Evolutionary conservation across 805 yeast genomes (phyloP), one percentile per base, ranked within the genome.

Genomic region (Kazachstania psychrophila): DNA sequence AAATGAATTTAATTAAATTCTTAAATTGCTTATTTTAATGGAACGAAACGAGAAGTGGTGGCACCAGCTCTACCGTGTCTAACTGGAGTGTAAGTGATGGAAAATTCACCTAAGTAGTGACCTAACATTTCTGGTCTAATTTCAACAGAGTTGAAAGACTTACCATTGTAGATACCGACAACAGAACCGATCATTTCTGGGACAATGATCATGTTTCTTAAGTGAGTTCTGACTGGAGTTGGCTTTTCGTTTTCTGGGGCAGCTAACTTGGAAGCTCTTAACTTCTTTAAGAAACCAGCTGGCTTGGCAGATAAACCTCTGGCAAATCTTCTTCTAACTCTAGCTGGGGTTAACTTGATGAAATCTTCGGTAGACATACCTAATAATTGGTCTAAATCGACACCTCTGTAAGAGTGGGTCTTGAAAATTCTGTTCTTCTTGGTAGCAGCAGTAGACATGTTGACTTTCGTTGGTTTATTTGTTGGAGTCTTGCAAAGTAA

Each of bases 161-260:
- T 92, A 76, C 99, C 99, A 80, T 92, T 92, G 95, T 92, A 92
- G 61, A 92, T 83, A 75, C 96, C 96, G 60, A 92, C 79, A 56
- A 89, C 94, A 48, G 96, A 86, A 68, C 98, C 98, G 62, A 92
- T 87, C 98, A 92, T 92, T 79, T 92, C 99, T 73, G 99, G 99
- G 56, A 92, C 92, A 64, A 92, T 68, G 68, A 92, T 71, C 95
- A 88, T 86, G 83, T 88, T 88, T 82, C 98, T 89, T 70, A 92
- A 84, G 75, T 92, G 99, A 58, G 99, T 92, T 83, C 89, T 92
- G 73, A 92, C 97, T 53, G 76, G 72, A 58, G 89, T 79, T 69
- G 99, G 99, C 80, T 89, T 92, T 75, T 92, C 97, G 67, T 83
- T 83, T 64, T 79, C 79, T 62, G 75, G 78, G 58, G 94, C 78